Evolutionary conservation across 129 eudicot species (phyloP).

Genomic region (Escallonia rubra): DNA sequence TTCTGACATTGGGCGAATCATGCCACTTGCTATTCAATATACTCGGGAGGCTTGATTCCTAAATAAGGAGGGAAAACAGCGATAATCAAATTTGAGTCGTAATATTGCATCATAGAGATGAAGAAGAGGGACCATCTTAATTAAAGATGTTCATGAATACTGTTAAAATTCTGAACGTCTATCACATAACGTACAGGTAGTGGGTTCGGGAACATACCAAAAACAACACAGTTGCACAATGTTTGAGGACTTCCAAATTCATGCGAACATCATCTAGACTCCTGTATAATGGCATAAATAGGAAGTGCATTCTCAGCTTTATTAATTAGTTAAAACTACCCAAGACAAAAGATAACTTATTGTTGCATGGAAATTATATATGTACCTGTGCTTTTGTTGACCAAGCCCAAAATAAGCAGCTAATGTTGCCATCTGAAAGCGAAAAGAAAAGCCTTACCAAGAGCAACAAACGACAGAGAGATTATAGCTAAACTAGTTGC

Average conservation of each 20-base stretch:
- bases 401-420: slow-evolving; percentile 92
- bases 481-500: no score
- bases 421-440: slow-evolving; percentile 73
- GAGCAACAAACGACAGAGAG: no score
- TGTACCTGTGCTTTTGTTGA: slow-evolving; percentile 87
- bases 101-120: no score
- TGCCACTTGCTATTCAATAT: slow-evolving; percentile 45
- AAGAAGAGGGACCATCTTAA: no score
- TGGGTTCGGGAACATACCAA: slow-evolving; percentile 37
- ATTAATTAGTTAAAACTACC: neutral
- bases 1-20: slow-evolving; percentile 38
- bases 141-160: no score
- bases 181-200: no score
- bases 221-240: slow-evolving; percentile 85
- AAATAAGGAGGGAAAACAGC: no score
- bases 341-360: neutral
- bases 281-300: slow-evolving; percentile 27
- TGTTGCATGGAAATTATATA: neutral
- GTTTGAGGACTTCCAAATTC: slow-evolving; percentile 93
- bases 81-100: neutral
- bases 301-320: neutral
- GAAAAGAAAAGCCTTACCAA: neutral
- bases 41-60: slow-evolving; percentile 86
- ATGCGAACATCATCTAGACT: slow-evolving; percentile 92
- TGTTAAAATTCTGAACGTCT: no score